Percentiles rank a stretch among this genome's conserved stretches.
phyloP scores from a whole-genome alignment of 2,329 filamentous ascomycete genomes.

The Alternaria dauci region DNA sequence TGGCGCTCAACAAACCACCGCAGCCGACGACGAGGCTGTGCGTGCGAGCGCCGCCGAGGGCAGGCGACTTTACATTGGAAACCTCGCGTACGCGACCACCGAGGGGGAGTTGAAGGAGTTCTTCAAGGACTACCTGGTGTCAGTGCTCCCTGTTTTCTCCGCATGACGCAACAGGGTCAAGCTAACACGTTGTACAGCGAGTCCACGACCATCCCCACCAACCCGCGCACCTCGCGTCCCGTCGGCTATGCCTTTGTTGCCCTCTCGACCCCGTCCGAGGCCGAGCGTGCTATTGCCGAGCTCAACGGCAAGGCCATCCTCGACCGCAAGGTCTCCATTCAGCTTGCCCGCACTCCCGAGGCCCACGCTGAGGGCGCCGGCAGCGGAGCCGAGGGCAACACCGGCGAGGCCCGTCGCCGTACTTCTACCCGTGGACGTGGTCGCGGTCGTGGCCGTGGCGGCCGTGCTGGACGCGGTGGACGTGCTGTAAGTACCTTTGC shows the following conservation, averaged over 20 bases:
- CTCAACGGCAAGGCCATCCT: slow-evolving; percentile 96
- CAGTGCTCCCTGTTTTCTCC: slow-evolving; percentile 60
- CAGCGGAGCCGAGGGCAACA: slow-evolving; percentile 78
- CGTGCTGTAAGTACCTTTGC: slow-evolving; percentile 65
- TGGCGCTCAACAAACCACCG: slow-evolving; percentile 70
- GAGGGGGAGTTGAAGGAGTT: slow-evolving; percentile 99
- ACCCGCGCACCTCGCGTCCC: slow-evolving; percentile 96
- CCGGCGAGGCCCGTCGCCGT: slow-evolving; percentile 68
- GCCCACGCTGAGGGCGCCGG: slow-evolving; percentile 75
- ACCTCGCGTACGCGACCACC: slow-evolving; percentile 99
- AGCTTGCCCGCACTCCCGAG: slow-evolving; percentile 97
- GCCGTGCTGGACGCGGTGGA: slow-evolving; percentile 68
- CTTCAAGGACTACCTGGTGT: slow-evolving; percentile 99
- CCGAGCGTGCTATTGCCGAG: slow-evolving; percentile 92
- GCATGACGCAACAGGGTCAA: slow-evolving; percentile 20
- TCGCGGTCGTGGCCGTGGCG: slow-evolving; percentile 68
- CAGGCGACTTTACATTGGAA: slow-evolving; percentile 99
- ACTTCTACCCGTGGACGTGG: slow-evolving; percentile 64
- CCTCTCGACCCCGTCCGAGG: slow-evolving; percentile 91
- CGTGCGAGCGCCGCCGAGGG: slow-evolving; percentile 98
- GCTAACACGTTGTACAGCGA: slow-evolving; percentile 69
- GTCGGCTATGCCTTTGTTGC: slow-evolving; percentile 99
- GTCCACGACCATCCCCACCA: slow-evolving; percentile 98
- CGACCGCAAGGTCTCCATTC: slow-evolving; percentile 98
- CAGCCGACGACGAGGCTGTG: slow-evolving; percentile 85